These are phyloP conservation scores for Apiotrichum veenhuisii DNA, from an alignment of 1,284 basidiomycete species.

Conservation along the genomic window DNA sequence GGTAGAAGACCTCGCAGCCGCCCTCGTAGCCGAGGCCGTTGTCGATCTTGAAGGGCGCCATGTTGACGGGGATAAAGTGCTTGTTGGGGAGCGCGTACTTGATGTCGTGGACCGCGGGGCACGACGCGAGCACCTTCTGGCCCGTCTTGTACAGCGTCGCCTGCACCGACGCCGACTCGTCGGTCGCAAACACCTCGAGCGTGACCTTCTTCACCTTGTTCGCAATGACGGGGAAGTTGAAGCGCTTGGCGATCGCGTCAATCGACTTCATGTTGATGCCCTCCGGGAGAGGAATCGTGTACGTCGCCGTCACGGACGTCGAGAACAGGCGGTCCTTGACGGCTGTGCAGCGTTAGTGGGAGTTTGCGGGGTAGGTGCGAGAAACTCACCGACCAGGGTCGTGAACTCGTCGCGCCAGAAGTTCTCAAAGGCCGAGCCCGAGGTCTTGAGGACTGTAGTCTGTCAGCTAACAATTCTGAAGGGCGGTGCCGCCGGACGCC, in stretches of 20 bases:
- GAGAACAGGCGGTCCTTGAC: slow-evolving; percentile 74
- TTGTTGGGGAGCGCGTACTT: slow-evolving; percentile 86
- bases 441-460: slow-evolving; percentile 76
- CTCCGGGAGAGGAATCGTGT: slow-evolving; percentile 57
- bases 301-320: slow-evolving; percentile 71
- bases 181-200: slow-evolving; percentile 75
- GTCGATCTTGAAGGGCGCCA: slow-evolving; percentile 45
- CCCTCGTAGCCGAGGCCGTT: slow-evolving; percentile 57
- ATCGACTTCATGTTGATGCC: slow-evolving; percentile 53
- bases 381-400: slow-evolving; percentile 59
- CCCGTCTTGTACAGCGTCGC: slow-evolving; percentile 90
- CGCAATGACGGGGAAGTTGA: slow-evolving; percentile 59
- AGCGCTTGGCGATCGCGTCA: slow-evolving; percentile 55
- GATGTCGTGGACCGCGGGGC: slow-evolving; percentile 61
- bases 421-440: slow-evolving; percentile 77
- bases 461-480: background rate
- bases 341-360: slow-evolving; percentile 1
- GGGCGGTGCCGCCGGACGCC: too few relatives aligned
- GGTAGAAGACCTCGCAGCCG: slow-evolving; percentile 75
- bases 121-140: slow-evolving; percentile 65
- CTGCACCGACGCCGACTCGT: slow-evolving; percentile 90
- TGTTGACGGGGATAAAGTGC: slow-evolving; percentile 66
- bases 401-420: slow-evolving; percentile 86
- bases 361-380: background rate
- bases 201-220: slow-evolving; percentile 63